A percentile compares a stretch with the other conserved stretches of the same genome.
These are phyloP conservation scores for Asparagopsis taxiformis DNA, from an alignment of 31 red algal genomes.

Conservation along the genomic window DNA sequence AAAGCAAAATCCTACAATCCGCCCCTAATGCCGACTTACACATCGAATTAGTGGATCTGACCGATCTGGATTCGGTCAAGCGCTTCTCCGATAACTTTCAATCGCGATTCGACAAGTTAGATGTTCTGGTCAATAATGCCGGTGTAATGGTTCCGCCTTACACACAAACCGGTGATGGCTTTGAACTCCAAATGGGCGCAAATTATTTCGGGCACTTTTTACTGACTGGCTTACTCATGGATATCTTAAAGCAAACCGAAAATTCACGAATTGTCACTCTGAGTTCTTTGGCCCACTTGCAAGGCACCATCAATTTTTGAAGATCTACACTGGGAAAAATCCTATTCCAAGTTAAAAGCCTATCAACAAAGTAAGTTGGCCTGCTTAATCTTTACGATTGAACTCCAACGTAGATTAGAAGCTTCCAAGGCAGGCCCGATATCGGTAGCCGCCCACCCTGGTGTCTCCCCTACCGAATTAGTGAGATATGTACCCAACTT, in stretches of 20 bases:
- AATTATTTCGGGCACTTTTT: slow-evolving; percentile 18
- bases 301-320: slow-evolving; percentile 16
- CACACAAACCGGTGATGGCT: neutral
- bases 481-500: no score
- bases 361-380: slow-evolving; percentile 8
- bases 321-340: slow-evolving; percentile 2
- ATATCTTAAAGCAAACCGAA: neutral
- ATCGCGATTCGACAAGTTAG: neutral
- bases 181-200: slow-evolving; percentile 8
- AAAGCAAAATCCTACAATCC: neutral
- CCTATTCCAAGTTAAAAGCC: neutral
- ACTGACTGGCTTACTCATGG: neutral
- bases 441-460: no score
- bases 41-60: no score
- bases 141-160: slow-evolving; percentile 6
- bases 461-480: no score
- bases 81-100: neutral
- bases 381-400: no score
- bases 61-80: slow-evolving; percentile 12
- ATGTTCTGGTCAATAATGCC: slow-evolving; percentile 12
- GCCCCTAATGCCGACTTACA: slow-evolving; percentile 10
- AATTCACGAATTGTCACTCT: neutral
- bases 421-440: no score
- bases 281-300: neutral
- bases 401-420: no score